These are phyloP conservation scores for Fusarium sp. DNA, from an alignment of 2,329 filamentous ascomycete genomes.

Conservation along the genomic window DNA sequence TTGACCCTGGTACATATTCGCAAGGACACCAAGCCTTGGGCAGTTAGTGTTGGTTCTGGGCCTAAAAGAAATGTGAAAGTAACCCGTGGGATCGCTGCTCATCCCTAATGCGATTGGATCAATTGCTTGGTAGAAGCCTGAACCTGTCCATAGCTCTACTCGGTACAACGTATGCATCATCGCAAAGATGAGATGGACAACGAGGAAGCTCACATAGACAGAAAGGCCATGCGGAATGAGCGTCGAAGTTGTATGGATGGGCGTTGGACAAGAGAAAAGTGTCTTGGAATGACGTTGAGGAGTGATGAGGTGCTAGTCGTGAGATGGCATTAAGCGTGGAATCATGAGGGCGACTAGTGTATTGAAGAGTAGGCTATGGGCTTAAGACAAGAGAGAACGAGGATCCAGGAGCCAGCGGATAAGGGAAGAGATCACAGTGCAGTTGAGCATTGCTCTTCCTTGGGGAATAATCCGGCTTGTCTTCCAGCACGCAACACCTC, in stretches of 20 bases:
- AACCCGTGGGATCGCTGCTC: fast-evolving
- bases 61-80: fast-evolving
- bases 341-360: not conserved
- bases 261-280: not conserved
- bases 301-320: not conserved
- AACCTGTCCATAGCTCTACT: not conserved
- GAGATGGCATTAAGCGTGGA: not conserved
- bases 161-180: fast-evolving
- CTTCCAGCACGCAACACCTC: not conserved
- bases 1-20: not conserved
- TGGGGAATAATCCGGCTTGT: not conserved
- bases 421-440: not conserved
- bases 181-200: not conserved
- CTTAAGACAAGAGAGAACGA: not conserved
- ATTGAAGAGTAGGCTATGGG: not conserved
- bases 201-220: fast-evolving
- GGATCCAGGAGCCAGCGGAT: not conserved
- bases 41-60: not conserved
- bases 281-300: not conserved
- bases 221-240: too few relatives aligned
- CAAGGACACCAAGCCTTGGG: fast-evolving
- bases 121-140: not conserved
- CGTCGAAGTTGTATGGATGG: too few relatives aligned
- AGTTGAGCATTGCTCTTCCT: not conserved
- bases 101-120: not conserved